phyloP scores from a whole-genome alignment of 768 basidiomycete genomes.

The Hydnum rufescens region DNA sequence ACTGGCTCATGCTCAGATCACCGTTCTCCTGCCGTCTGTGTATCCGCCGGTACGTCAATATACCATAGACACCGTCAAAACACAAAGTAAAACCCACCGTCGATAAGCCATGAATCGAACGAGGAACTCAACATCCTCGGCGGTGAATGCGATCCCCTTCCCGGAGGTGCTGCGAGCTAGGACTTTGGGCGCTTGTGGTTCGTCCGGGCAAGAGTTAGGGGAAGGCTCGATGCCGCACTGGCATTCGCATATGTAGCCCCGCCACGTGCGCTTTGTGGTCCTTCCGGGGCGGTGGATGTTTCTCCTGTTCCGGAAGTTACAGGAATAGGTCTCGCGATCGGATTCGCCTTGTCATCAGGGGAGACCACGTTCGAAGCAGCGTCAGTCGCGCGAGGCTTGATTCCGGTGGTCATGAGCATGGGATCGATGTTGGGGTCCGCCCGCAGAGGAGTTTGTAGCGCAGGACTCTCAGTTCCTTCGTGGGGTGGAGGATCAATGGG shows the following conservation, averaged over 20 bases:
- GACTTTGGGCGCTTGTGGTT: conserved; percentile 70
- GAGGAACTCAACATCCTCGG: conserved; percentile 61
- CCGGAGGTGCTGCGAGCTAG: conserved; percentile 72
- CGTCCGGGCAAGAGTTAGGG: too few relatives aligned
- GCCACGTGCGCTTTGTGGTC: too few relatives aligned
- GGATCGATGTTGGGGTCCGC: neutral
- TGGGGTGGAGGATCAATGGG: too few relatives aligned
- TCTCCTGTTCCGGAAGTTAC: too few relatives aligned
- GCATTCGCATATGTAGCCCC: too few relatives aligned
- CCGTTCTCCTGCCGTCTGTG: conserved; percentile 15
- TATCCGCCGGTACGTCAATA: neutral
- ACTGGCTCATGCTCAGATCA: conserved; percentile 45
- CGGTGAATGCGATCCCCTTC: conserved; percentile 77
- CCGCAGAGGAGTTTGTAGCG: too few relatives aligned
- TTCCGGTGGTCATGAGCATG: neutral
- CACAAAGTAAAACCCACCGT: conserved; percentile 27
- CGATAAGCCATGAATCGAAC: conserved; percentile 60
- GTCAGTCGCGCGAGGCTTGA: neutral
- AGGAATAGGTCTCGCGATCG: too few relatives aligned
- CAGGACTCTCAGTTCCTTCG: too few relatives aligned
- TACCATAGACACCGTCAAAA: neutral
- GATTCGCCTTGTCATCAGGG: too few relatives aligned
- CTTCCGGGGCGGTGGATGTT: too few relatives aligned
- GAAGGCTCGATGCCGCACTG: too few relatives aligned
- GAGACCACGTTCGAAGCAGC: too few relatives aligned